Percentiles rank a stretch among this genome's conserved stretches.
These are phyloP conservation scores for Ophiosphaerella narmari DNA, from an alignment of 2,329 filamentous ascomycete genomes.

Conservation along the genomic window DNA sequence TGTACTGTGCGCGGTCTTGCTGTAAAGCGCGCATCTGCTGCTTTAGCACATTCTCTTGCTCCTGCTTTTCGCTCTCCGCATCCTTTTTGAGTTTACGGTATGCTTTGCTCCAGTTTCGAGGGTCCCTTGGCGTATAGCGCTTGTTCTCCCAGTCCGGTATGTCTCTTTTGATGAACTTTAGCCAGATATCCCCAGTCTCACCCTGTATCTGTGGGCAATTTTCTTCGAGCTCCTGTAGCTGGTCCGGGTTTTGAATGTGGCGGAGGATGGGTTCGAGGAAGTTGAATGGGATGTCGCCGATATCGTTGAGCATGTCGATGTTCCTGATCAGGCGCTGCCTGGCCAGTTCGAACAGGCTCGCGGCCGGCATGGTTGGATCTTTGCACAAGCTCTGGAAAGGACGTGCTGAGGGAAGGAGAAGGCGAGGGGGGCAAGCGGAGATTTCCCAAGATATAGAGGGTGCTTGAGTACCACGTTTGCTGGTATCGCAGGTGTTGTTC, in stretches of 20 bases:
- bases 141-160: constrained; percentile 70
- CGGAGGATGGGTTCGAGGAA: constrained; percentile 70
- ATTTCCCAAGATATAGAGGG: too few relatives aligned
- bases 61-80: constrained; percentile 43
- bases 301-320: constrained; percentile 61
- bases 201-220: constrained; percentile 77
- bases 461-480: neutral
- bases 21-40: constrained; percentile 39
- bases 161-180: constrained; percentile 75
- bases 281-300: constrained; percentile 73
- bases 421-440: too few relatives aligned
- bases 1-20: constrained; percentile 34
- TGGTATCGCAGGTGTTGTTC: neutral
- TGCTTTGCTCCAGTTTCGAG: constrained; percentile 75
- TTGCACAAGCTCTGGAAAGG: too few relatives aligned
- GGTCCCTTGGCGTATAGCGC: constrained; percentile 66
- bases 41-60: constrained; percentile 38
- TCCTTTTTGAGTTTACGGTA: constrained; percentile 61
- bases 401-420: too few relatives aligned
- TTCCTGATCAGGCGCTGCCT: constrained; percentile 48
- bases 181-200: constrained; percentile 75
- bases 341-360: constrained; percentile 47
- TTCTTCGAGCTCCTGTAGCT: constrained; percentile 73
- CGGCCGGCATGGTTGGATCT: constrained; percentile 36
- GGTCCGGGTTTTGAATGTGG: constrained; percentile 72